Evolutionary conservation across 2,329 filamentous ascomycete species (phyloP).

Genomic region (Penicillium sp.): DNA sequence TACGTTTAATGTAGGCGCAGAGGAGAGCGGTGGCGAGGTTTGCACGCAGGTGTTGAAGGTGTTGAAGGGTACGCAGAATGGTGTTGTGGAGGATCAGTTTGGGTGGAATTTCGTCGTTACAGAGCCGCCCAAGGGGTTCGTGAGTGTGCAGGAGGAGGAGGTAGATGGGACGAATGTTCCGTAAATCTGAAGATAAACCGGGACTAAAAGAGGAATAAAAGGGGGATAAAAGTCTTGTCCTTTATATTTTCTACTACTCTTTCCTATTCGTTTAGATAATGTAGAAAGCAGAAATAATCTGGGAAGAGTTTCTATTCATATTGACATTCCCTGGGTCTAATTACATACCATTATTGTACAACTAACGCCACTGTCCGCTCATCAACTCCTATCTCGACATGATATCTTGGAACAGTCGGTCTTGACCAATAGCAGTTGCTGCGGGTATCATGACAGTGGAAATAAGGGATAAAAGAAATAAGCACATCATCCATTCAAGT

Average conservation of each 20-base stretch:
- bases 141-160: constrained; percentile 10
- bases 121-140: constrained; percentile 29
- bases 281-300: neutral
- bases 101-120: constrained; percentile 60
- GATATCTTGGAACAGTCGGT: too few relatives aligned
- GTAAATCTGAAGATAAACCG: constrained; percentile 7
- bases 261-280: neutral
- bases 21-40: constrained; percentile 50
- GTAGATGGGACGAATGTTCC: constrained; percentile 25
- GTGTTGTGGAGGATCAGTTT: constrained; percentile 71
- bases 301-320: neutral
- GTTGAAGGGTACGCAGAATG: constrained; percentile 81
- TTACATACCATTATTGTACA: neutral
- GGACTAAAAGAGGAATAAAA: neutral
- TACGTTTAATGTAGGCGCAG: constrained; percentile 42
- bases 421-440: too few relatives aligned
- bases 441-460: neutral
- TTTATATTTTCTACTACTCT: neutral
- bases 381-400: neutral
- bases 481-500: too few relatives aligned
- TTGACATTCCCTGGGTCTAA: neutral
- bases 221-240: constrained; percentile 3
- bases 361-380: neutral
- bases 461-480: neutral
- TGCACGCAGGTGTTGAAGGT: constrained; percentile 69